phyloP scores from a whole-genome alignment of 169 alveolate genomes.

The Toxoplasma gondii region DNA sequence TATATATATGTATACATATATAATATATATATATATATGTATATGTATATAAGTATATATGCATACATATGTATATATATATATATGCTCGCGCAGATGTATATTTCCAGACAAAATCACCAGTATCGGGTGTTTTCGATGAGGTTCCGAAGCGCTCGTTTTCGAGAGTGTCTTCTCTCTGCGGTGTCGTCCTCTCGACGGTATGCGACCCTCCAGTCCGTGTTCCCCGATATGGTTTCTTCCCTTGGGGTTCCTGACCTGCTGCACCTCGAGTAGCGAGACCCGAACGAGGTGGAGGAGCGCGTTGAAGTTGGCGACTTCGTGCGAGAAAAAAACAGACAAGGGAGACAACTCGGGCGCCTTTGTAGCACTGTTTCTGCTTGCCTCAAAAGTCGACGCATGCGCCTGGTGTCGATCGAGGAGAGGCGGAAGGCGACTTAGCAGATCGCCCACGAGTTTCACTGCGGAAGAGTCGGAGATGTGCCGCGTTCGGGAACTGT shows the following conservation, averaged over 20 bases:
- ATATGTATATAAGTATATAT: not conserved
- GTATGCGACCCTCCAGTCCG: too few species aligned
- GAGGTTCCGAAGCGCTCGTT: too few species aligned
- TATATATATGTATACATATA: not conserved
- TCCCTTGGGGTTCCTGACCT: constrained; percentile 11
- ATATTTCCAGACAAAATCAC: too few species aligned
- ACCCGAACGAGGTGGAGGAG: constrained; percentile 47
- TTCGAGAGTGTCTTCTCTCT: too few species aligned
- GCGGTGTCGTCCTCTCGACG: too few species aligned
- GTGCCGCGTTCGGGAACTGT: constrained; percentile 17
- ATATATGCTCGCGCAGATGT: too few species aligned
- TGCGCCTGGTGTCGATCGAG: not conserved
- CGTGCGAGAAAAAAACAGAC: constrained; percentile 46
- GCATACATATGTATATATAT: not conserved
- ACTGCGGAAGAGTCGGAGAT: constrained; percentile 21
- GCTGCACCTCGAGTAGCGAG: constrained; percentile 49
- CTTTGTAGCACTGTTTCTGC: constrained; percentile 24
- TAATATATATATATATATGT: too few species aligned
- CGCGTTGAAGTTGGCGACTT: constrained; percentile 28
- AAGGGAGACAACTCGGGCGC: constrained; percentile 48
- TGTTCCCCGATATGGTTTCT: too few species aligned
- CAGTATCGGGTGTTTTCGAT: too few species aligned
- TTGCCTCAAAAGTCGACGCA: not conserved
- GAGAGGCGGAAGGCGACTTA: constrained; percentile 44
- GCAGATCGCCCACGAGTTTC: constrained; percentile 24